Percentiles rank a stretch among this genome's conserved stretches.
Conservation (phyloP, 352 stramenopile genomes). For the Phytophthora kernoviae region DNA sequence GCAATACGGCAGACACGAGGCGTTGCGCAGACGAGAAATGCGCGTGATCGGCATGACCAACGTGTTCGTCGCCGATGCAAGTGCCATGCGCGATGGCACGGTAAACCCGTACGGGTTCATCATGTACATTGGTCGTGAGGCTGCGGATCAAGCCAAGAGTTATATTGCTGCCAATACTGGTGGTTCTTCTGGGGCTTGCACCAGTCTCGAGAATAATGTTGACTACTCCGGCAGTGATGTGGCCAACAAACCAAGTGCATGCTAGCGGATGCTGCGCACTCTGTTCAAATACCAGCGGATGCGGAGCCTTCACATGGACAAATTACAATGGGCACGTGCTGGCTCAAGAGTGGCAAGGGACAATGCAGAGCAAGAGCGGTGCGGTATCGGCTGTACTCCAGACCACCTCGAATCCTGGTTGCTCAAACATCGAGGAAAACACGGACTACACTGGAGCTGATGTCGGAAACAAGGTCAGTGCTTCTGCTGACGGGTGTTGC, state of each 20-base stretch:
- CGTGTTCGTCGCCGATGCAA: conserved; percentile 61
- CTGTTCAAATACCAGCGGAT: conserved; percentile 29
- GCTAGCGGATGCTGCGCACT: conserved; percentile 42
- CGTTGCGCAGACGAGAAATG: conserved; percentile 63
- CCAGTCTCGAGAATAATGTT: conserved; percentile 31
- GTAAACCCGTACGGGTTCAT: conserved; percentile 74
- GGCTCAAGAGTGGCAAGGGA: conserved; percentile 50
- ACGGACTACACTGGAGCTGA: conserved; percentile 38
- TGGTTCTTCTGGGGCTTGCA: conserved; percentile 21
- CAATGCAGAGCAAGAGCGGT: conserved; percentile 9
- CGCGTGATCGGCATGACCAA: conserved; percentile 66
- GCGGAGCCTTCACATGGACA: conserved; percentile 55
- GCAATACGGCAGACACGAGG: conserved; percentile 39
- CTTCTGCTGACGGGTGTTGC: conserved; percentile 20
- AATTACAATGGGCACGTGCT: conserved; percentile 60
- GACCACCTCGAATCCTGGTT: background rate
- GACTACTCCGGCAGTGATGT: conserved; percentile 62
- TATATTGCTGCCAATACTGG: conserved; percentile 28
- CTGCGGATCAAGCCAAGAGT: conserved; percentile 38
- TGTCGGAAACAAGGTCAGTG: conserved; percentile 18
- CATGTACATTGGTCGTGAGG: conserved; percentile 69
- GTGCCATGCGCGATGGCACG: conserved; percentile 59
- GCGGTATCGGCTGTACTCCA: conserved; percentile 22
- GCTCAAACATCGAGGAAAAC: conserved; percentile 2
- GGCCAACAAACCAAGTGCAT: conserved; percentile 25